phyloP scores from a whole-genome alignment of 805 yeast genomes.

The Ogataea saltuana region DNA sequence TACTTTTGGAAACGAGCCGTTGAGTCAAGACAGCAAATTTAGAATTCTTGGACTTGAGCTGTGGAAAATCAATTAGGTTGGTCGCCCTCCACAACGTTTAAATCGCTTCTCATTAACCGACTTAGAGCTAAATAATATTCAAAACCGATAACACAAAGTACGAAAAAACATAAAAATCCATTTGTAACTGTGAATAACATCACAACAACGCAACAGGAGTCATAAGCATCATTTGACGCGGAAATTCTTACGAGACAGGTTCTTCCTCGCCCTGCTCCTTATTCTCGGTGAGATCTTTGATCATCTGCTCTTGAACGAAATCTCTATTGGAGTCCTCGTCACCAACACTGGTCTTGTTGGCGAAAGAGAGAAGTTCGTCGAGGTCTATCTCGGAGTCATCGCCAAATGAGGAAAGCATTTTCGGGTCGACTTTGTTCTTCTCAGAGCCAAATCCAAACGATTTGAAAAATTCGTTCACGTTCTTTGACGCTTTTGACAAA shows the following conservation, averaged over 20 bases:
- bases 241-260: not conserved
- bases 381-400: conserved; percentile 23
- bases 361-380: conserved; percentile 10
- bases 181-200: no score
- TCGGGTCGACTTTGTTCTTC: conserved; percentile 14
- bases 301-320: conserved; percentile 11
- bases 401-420: conserved; percentile 21
- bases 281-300: conserved; percentile 15
- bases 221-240: not conserved
- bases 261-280: conserved; percentile 9
- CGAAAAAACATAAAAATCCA: not conserved
- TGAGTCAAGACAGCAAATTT: conserved; percentile 58
- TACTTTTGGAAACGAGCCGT: conserved; percentile 87
- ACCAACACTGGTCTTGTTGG: conserved; percentile 3
- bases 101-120: not conserved
- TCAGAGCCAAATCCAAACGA: conserved; percentile 21
- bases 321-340: conserved; percentile 2
- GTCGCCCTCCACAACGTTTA: not conserved
- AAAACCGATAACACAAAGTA: not conserved
- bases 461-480: conserved; percentile 20
- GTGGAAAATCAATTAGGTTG: conserved; percentile 62
- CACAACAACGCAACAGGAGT: not conserved
- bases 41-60: conserved; percentile 76
- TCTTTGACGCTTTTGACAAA: conserved; percentile 14
- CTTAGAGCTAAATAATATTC: not conserved